Base-by-base conservation (phyloP, 768 basidiomycete species). In the Calvatia gigantea region DNA sequence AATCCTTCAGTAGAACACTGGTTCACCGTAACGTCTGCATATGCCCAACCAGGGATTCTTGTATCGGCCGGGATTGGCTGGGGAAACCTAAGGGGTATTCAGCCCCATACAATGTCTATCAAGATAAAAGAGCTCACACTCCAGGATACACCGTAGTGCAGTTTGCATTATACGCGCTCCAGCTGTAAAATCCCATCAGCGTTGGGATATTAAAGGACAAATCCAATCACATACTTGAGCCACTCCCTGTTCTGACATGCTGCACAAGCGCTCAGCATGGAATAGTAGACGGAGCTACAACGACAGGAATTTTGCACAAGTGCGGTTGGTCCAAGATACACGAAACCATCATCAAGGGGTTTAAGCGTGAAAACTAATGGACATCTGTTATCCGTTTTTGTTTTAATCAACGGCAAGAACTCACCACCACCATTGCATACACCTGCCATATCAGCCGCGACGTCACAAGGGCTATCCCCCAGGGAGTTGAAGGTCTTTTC, bases 261-360 rank as follows among this genome's bases (percentile, higher is more conserved):
- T 3, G 75, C 72, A 60, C 82, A 84, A n/a, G 80, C 78, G 50
- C 73, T 75, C 54, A 80, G 60, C 60, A 81, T 60, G n/a, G 76
- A 75, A 65, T 82, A 84, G 43, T 76, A 75, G 9, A 83, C 77
- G 0, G 79, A 73, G 60, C 75, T 81, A 64, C 81, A 82, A 58
- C 65, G 65, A 62, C 82, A 83, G n/a, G 58, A n/a, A 50, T 75
- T 78, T 14, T 67, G 73, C 21, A 65, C 58, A 6, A 43, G 57
- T 28, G 54, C 11, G 15, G 64, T 63, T 6, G 79, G 78, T 1
- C 76, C 75, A 43, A 68, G 58, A 59, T 78, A 80, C 14, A 70
- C 66, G 25, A 62, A 66, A 27, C 61, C 65, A 4, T 47, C 37
- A 2, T 58, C 61, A 35, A 74, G 54, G 1, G 75, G 65, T 4